These are phyloP conservation scores for Aspergillus texensis DNA, from an alignment of 2,329 filamentous ascomycete species.

Conservation along the genomic window DNA sequence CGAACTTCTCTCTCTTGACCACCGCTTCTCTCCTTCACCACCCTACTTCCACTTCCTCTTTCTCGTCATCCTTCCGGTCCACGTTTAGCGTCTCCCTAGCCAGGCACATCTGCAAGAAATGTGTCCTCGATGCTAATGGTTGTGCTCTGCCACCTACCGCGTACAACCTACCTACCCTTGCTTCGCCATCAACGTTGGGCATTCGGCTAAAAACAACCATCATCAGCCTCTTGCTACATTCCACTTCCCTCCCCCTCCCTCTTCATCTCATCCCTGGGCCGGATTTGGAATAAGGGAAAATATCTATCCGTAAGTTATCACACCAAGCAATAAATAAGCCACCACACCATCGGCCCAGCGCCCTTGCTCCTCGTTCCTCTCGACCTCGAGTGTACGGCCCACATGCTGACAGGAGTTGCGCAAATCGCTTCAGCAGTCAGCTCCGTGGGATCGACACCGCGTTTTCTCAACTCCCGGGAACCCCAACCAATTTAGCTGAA, in stretches of 20 bases:
- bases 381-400: constrained; percentile 13
- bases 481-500: constrained; percentile 18
- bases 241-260: constrained; percentile 15
- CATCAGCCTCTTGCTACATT: constrained; percentile 21
- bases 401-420: constrained; percentile 25
- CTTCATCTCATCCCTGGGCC: constrained; percentile 19
- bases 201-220: constrained; percentile 22
- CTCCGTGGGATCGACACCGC: constrained; percentile 20
- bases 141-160: constrained; percentile 21
- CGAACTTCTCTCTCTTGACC: constrained; percentile 9
- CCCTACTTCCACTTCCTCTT: constrained; percentile 19
- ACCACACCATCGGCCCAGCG: neutral
- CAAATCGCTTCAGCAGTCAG: constrained; percentile 21
- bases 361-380: neutral
- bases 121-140: constrained; percentile 24
- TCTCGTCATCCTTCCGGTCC: constrained; percentile 11
- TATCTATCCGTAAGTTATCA: constrained; percentile 9
- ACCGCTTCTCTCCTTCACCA: constrained; percentile 17
- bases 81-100: constrained; percentile 5
- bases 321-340: neutral
- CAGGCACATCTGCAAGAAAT: constrained; percentile 20
- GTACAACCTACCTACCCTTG: constrained; percentile 27
- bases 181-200: constrained; percentile 26
- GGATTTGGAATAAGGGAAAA: constrained; percentile 5
- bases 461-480: constrained; percentile 14